Base-by-base conservation (phyloP, 768 basidiomycete genomes). In the Amanita subjunquillea region DNA sequence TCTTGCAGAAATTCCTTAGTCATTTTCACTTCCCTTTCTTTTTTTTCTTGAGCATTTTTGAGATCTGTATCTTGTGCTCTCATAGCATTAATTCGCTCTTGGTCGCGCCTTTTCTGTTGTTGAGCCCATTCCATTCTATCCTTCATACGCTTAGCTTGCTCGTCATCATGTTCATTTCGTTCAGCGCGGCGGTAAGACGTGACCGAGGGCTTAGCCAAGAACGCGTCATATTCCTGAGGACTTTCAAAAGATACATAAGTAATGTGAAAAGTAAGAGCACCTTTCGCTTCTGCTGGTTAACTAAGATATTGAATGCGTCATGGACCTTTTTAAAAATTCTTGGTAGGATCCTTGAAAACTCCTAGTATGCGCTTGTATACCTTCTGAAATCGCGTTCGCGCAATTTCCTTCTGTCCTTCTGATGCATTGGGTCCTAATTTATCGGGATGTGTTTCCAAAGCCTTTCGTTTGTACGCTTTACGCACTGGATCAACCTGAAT, bases 391-490 rank as follows among this genome's bases (percentile, higher is more conserved):
- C 72, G 74, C 37, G 72, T 72, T 59, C 78, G 77, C 6, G 83
- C 79, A 17, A 61, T 68, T 51, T 73, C 71, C 60, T 76, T 80
- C 54, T 78, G 76, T 53, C 70, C 65, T 41, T 74, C 72, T 40
- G 67, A 75, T 6, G 78, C 77, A 29, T 65, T 65, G 36, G 74
- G 79, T 9, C 77, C 77, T 44, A 85, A 75, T 58, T 84, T 85
- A 58, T 87, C 85, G 8, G 85, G 85, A 61, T 87, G 85, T 1
- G 85, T 86, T 62, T 83, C 81, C 25, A 87, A 69, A 8, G 78
- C 83, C 58, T 76, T 80, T 55, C 75, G 76, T 59, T 77, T 81
- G 63, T 85, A 87, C 2, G 82, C 83, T 58, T 72, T 80, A 48
- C 82, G 78, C 53, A 87, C 85, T 84, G 56, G 6, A 43, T 17